Conservation (phyloP, 2,329 filamentous ascomycete genomes). For the Trichoderma guizhouense region DNA sequence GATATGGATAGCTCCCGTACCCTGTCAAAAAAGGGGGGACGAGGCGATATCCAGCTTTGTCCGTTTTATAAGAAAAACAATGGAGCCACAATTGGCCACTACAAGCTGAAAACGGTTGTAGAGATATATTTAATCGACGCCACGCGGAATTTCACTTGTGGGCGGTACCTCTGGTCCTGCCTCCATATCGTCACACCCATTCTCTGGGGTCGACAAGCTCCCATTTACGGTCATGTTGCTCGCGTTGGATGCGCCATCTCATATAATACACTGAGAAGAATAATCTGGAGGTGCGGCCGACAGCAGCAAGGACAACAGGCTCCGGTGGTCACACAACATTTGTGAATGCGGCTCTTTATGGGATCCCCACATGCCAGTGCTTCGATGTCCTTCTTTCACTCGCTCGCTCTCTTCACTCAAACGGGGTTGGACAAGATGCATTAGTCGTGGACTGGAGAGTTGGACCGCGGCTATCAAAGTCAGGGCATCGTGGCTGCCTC, state of each 20-base stretch:
- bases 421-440: not conserved
- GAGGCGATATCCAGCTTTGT: not conserved
- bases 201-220: not conserved
- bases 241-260: not conserved
- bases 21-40: not conserved
- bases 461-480: not conserved
- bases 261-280: not conserved
- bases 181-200: not conserved
- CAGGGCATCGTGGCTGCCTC: not conserved
- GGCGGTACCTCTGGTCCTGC: not conserved
- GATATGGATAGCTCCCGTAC: not conserved
- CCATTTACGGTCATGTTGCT: slow-evolving; percentile 10
- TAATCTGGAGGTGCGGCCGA: not conserved
- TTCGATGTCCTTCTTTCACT: not conserved
- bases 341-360: slow-evolving; percentile 16
- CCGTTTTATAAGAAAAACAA: not conserved
- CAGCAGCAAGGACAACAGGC: slow-evolving; percentile 6
- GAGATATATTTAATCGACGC: not conserved
- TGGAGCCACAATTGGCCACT: not conserved
- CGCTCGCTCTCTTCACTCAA: not conserved
- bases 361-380: not conserved
- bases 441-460: not conserved
- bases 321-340: slow-evolving; percentile 12
- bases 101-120: not conserved
- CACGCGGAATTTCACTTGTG: not conserved